Conservation (phyloP, 257 asterid genomes). For the Mentha longifolia region DNA sequence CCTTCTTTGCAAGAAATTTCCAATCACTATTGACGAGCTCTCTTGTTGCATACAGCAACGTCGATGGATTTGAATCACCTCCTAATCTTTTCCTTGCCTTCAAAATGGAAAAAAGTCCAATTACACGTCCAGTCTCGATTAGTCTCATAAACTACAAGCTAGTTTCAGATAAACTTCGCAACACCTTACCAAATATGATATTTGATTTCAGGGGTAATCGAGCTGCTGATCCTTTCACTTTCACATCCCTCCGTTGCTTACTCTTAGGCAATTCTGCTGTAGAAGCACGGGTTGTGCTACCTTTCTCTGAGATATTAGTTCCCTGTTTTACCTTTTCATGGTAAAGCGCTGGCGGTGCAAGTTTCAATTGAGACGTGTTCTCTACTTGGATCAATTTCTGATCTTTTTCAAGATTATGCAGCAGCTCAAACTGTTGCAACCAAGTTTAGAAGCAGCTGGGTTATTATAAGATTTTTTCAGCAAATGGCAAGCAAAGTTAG, state of each 20-base stretch:
- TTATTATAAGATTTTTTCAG: neutral
- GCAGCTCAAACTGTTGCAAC: slow-evolving; percentile 77
- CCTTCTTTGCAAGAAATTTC: no score
- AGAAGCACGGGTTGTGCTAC: slow-evolving; percentile 54
- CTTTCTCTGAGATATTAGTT: slow-evolving; percentile 47
- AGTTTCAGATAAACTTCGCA: neutral
- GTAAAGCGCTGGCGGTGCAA: slow-evolving; percentile 98
- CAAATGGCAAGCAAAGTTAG: neutral
- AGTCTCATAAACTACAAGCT: slow-evolving; percentile 15
- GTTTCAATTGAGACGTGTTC: slow-evolving; percentile 72
- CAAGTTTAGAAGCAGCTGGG: slow-evolving; percentile 22
- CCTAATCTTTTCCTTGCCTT: slow-evolving; percentile 57
- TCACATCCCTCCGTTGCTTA: slow-evolving; percentile 58
- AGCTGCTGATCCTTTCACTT: slow-evolving; percentile 67
- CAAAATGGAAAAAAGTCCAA: slow-evolving; percentile 29
- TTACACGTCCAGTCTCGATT: neutral
- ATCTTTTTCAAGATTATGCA: slow-evolving; percentile 68
- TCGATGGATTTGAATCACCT: slow-evolving; percentile 35
- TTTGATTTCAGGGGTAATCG: slow-evolving; percentile 73
- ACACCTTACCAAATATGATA: slow-evolving; percentile 65
- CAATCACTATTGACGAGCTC: neutral
- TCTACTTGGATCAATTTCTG: slow-evolving; percentile 60
- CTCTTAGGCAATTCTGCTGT: slow-evolving; percentile 55
- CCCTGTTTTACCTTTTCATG: slow-evolving; percentile 91
- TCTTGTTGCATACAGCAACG: no score